Conservation (phyloP, 306 rosid species). For the Acacia confusa region DNA sequence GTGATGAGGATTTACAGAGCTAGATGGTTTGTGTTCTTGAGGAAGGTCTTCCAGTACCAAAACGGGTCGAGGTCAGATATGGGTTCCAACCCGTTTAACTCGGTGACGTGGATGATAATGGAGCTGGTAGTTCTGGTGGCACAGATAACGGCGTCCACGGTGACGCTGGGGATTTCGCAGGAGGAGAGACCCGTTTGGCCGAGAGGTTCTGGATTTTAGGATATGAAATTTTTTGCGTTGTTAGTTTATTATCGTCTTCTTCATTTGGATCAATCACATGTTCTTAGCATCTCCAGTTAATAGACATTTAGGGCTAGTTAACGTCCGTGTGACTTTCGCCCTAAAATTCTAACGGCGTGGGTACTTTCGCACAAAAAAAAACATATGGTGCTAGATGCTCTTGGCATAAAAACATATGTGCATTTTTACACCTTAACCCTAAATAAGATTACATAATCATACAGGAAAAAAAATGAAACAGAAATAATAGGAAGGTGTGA, state of each 20-base stretch:
- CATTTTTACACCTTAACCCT: too few relatives aligned
- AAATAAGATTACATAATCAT: too few relatives aligned
- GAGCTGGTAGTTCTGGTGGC: conserved; percentile 65
- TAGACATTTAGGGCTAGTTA: too few relatives aligned
- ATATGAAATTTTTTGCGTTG: conserved; percentile 70
- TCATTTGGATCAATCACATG: conserved; percentile 40
- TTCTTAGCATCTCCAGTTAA: too few relatives aligned
- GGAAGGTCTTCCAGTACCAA: conserved; percentile 92
- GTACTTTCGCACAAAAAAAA: too few relatives aligned
- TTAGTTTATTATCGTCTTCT: conserved; percentile 55
- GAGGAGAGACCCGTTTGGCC: conserved; percentile 92
- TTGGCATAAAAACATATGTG: too few relatives aligned
- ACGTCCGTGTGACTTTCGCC: too few relatives aligned
- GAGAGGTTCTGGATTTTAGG: conserved; percentile 88
- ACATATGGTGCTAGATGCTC: too few relatives aligned
- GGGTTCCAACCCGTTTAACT: conserved; percentile 80
- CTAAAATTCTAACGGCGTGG: too few relatives aligned
- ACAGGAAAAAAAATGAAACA: too few relatives aligned
- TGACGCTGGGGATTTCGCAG: conserved; percentile 64
- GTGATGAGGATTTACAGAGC: conserved; percentile 89
- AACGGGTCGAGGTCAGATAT: conserved; percentile 81
- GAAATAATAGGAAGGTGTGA: too few relatives aligned
- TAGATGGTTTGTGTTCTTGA: conserved; percentile 74
- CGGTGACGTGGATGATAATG: conserved; percentile 77
- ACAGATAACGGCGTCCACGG: conserved; percentile 57